These are phyloP conservation scores for Cladorrhinum sp. DNA, from an alignment of 2,329 filamentous ascomycete genomes.

Conservation along the genomic window DNA sequence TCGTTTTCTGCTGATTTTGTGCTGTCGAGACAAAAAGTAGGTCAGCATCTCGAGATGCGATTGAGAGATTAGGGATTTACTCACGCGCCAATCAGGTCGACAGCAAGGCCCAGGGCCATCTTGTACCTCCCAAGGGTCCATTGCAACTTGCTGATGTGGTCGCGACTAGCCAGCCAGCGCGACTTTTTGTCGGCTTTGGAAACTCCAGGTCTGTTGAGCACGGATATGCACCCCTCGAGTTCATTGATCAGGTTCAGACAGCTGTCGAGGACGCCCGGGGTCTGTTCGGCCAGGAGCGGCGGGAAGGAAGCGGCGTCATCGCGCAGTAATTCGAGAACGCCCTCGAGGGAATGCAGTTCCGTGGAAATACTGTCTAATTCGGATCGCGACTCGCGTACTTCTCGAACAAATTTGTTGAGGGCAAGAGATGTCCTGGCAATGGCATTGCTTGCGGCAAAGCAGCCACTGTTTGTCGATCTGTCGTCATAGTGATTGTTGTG, in stretches of 20 bases:
- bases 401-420: constrained; percentile 38
- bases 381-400: constrained; percentile 40
- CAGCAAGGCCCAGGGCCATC: constrained; percentile 37
- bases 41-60: background rate
- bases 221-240: constrained; percentile 34
- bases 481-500: constrained; percentile 14
- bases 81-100: constrained; percentile 41
- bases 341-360: constrained; percentile 41
- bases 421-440: constrained; percentile 34
- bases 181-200: constrained; percentile 37
- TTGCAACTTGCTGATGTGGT: constrained; percentile 33
- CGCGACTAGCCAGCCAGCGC: constrained; percentile 36
- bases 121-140: constrained; percentile 39
- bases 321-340: constrained; percentile 37
- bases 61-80: constrained; percentile 18
- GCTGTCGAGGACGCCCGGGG: constrained; percentile 35
- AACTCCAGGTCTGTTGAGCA: constrained; percentile 32
- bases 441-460: constrained; percentile 36
- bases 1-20: constrained; percentile 17
- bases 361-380: constrained; percentile 39
- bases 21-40: constrained; percentile 8
- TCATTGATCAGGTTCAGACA: constrained; percentile 38
- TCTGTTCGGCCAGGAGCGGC: constrained; percentile 34
- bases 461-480: constrained; percentile 39
- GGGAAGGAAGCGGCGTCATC: constrained; percentile 40